These are phyloP conservation scores for Mycena polygramma DNA, from an alignment of 768 basidiomycete species.

Conservation along the genomic window DNA sequence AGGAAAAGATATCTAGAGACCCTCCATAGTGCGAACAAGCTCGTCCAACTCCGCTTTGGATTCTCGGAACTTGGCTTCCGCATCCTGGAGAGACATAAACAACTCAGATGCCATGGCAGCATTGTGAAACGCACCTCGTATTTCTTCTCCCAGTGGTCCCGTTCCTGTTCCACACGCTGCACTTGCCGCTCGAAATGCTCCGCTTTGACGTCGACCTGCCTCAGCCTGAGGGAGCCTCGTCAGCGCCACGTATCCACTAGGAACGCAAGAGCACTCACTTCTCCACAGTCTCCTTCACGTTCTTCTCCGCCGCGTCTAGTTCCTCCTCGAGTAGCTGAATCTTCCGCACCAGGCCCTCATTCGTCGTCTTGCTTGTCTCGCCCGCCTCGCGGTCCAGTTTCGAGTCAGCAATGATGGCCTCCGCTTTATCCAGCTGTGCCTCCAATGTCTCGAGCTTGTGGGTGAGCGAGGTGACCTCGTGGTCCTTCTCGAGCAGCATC, in stretches of 20 bases:
- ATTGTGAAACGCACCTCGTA: constrained; percentile 75
- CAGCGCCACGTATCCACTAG: constrained; percentile 27
- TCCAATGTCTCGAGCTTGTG: constrained; percentile 80
- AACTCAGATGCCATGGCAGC: background rate
- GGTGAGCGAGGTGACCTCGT: constrained; percentile 84
- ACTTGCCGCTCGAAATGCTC: constrained; percentile 98
- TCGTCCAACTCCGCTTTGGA: constrained; percentile 89
- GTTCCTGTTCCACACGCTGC: constrained; percentile 87
- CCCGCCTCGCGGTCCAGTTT: constrained; percentile 78
- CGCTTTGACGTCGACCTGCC: constrained; percentile 98
- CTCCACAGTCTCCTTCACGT: constrained; percentile 95
- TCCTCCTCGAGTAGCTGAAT: constrained; percentile 95
- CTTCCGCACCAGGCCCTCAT: constrained; percentile 84
- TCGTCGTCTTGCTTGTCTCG: constrained; percentile 76
- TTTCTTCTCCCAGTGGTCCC: constrained; percentile 95
- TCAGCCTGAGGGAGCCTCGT: constrained; percentile 67
- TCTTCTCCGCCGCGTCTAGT: constrained; percentile 95
- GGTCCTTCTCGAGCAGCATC: constrained; percentile 81
- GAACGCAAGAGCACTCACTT: constrained; percentile 72
- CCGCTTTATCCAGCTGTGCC: constrained; percentile 76
- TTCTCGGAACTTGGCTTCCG: constrained; percentile 73
- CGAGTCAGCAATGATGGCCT: constrained; percentile 71
- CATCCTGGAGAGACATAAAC: constrained; percentile 64
- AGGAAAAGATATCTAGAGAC: constrained; percentile 54
- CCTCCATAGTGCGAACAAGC: constrained; percentile 81